Percentiles rank a stretch among this genome's conserved stretches.
These are phyloP conservation scores for Talaromyces sp. DNA, from an alignment of 2,329 filamentous ascomycete genomes.

Conservation along the genomic window DNA sequence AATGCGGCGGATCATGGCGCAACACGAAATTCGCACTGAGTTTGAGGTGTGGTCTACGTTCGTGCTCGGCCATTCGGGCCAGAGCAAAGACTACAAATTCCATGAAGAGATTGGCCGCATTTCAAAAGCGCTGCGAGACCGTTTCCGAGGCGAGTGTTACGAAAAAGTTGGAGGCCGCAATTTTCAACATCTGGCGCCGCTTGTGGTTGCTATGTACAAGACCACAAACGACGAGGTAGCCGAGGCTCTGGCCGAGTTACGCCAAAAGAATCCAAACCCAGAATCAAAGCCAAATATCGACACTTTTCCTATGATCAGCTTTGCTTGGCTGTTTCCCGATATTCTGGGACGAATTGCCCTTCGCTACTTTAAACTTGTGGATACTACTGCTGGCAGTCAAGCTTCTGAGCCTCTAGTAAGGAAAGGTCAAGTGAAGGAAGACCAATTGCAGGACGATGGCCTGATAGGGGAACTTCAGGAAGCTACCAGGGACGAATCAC, in stretches of 20 bases:
- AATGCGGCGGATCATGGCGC: slow-evolving; percentile 74
- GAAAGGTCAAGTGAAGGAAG: neutral
- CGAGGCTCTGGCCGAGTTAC: slow-evolving; percentile 51
- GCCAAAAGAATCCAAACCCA: slow-evolving; percentile 18
- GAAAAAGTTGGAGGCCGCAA: slow-evolving; percentile 58
- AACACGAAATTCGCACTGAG: slow-evolving; percentile 76
- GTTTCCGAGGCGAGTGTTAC: slow-evolving; percentile 63
- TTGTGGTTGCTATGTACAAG: slow-evolving; percentile 83
- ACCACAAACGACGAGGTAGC: slow-evolving; percentile 69
- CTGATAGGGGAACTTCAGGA: neutral
- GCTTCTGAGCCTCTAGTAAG: neutral
- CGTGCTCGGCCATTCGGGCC: slow-evolving; percentile 66
- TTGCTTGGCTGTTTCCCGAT: slow-evolving; percentile 82
- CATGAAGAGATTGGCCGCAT: slow-evolving; percentile 75
- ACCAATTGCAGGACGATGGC: neutral
- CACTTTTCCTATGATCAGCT: slow-evolving; percentile 77
- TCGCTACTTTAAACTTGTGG: slow-evolving; percentile 22
- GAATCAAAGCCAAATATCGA: slow-evolving; percentile 13
- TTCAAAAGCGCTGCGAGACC: slow-evolving; percentile 59
- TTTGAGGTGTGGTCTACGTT: slow-evolving; percentile 92
- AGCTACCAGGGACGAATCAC: neutral
- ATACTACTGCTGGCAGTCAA: neutral
- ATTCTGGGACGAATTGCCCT: slow-evolving; percentile 66
- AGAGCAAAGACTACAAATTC: slow-evolving; percentile 75
- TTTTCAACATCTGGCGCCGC: slow-evolving; percentile 57